Evolutionary conservation across 768 basidiomycete genomes (phyloP).

Genomic region (Pulveroboletus sp.): DNA sequence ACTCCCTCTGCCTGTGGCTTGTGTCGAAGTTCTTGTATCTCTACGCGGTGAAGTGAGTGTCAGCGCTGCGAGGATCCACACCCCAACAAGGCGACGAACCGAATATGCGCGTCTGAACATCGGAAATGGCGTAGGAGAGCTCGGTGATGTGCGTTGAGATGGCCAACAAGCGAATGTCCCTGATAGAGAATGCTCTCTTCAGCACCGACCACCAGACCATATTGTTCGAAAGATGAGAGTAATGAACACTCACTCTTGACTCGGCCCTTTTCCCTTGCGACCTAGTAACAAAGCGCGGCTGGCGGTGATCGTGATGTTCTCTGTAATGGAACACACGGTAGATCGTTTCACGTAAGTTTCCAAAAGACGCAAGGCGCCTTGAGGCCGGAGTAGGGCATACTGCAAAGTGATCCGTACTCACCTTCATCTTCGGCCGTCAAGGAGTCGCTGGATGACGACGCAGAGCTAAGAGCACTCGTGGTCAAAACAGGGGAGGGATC

Average conservation of each 20-base stretch:
- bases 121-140: slow-evolving; percentile 79
- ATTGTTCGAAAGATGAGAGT: slow-evolving; percentile 14
- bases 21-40: slow-evolving; percentile 91
- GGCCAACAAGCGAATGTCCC: slow-evolving; percentile 71
- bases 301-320: slow-evolving; percentile 68
- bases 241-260: slow-evolving; percentile 56
- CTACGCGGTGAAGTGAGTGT: slow-evolving; percentile 35
- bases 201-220: slow-evolving; percentile 25
- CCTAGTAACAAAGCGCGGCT: slow-evolving; percentile 40
- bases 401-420: slow-evolving; percentile 30
- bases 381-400: slow-evolving; percentile 12
- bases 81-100: slow-evolving; percentile 40
- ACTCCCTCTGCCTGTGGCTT: slow-evolving; percentile 63
- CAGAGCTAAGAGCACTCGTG: slow-evolving; percentile 19
- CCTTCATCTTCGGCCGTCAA: slow-evolving; percentile 62
- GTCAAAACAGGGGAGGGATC: slow-evolving; percentile 23
- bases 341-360: slow-evolving; percentile 32
- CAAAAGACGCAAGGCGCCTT: slow-evolving; percentile 24
- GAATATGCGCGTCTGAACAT: slow-evolving; percentile 88
- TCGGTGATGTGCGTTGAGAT: slow-evolving; percentile 85
- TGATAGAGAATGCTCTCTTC: slow-evolving; percentile 33
- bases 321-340: slow-evolving; percentile 37
- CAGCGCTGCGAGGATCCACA: slow-evolving; percentile 5
- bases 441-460: slow-evolving; percentile 48
- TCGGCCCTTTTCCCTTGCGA: slow-evolving; percentile 50